Percentiles rank a stretch among this genome's conserved stretches.
Conservation (phyloP, 2,329 filamentous ascomycete species). For the Botrytis pseudocinerea region DNA sequence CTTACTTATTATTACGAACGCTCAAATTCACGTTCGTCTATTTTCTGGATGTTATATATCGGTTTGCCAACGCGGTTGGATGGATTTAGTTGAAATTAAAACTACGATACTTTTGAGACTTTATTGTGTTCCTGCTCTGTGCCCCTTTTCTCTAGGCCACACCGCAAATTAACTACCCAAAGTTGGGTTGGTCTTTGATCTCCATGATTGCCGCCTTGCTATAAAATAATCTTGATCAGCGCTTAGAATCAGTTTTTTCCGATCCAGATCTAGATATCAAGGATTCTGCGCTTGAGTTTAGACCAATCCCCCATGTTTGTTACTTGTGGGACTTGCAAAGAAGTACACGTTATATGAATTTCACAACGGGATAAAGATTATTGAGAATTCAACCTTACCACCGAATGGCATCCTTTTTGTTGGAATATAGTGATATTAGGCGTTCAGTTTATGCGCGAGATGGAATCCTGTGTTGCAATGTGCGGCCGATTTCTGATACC, state of each 20-base stretch:
- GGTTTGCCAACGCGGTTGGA: constrained; percentile 6
- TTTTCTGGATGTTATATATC: constrained; percentile 1
- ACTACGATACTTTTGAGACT: background rate
- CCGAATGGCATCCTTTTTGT: background rate
- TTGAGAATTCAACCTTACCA: background rate
- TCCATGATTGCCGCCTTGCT: background rate
- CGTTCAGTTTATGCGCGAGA: background rate
- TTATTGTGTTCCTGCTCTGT: background rate
- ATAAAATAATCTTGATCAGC: background rate
- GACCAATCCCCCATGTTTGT: background rate
- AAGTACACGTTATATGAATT: too few species aligned
- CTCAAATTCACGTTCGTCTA: background rate
- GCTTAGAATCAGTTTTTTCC: background rate
- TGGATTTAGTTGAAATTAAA: constrained; percentile 13
- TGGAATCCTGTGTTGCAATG: constrained; percentile 1
- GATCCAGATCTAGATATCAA: background rate
- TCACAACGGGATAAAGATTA: background rate
- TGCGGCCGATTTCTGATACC: background rate
- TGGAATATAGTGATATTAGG: background rate
- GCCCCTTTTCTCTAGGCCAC: background rate
- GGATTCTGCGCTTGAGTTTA: background rate
- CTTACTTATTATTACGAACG: constrained; percentile 9
- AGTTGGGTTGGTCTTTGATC: background rate
- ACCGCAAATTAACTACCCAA: background rate
- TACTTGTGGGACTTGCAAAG: background rate